Conservation (phyloP, 2,329 filamentous ascomycete genomes). For the Gnomoniopsis smithogilvyi region DNA sequence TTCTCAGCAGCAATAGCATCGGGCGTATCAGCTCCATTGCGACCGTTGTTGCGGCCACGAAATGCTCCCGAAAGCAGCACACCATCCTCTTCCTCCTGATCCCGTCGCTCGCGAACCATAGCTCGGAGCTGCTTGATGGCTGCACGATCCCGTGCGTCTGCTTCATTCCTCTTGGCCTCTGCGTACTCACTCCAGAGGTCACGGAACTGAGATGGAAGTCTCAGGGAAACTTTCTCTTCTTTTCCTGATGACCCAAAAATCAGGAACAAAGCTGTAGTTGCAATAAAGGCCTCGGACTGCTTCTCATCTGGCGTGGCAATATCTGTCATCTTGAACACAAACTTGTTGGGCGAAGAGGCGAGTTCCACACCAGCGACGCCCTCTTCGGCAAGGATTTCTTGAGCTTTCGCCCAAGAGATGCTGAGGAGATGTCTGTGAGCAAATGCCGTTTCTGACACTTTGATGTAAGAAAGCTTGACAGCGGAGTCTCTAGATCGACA, state of each 20-base stretch:
- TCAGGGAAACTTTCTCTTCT: slow-evolving; percentile 80
- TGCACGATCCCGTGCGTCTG: slow-evolving; percentile 68
- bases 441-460: slow-evolving; percentile 71
- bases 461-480: slow-evolving; percentile 63
- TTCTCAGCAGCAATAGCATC: slow-evolving; percentile 48
- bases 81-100: slow-evolving; percentile 69
- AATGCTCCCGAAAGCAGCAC: slow-evolving; percentile 77
- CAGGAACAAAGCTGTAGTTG: slow-evolving; percentile 77
- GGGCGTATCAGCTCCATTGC: slow-evolving; percentile 42
- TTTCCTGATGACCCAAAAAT: slow-evolving; percentile 74
- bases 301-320: slow-evolving; percentile 71
- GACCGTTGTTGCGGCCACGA: slow-evolving; percentile 53
- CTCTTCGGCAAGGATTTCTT: slow-evolving; percentile 43
- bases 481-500: slow-evolving; percentile 75
- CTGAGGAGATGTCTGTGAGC: slow-evolving; percentile 72
- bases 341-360: slow-evolving; percentile 44
- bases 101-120: slow-evolving; percentile 65
- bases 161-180: slow-evolving; percentile 64
- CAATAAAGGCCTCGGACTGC: slow-evolving; percentile 85
- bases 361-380: slow-evolving; percentile 42
- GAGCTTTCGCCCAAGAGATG: slow-evolving; percentile 75
- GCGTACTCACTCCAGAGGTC: slow-evolving; percentile 82
- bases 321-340: slow-evolving; percentile 69
- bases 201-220: slow-evolving; percentile 76
- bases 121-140: slow-evolving; percentile 65